phyloP scores from a whole-genome alignment of 768 basidiomycete species.

The Macrolepiota albuminosa region DNA sequence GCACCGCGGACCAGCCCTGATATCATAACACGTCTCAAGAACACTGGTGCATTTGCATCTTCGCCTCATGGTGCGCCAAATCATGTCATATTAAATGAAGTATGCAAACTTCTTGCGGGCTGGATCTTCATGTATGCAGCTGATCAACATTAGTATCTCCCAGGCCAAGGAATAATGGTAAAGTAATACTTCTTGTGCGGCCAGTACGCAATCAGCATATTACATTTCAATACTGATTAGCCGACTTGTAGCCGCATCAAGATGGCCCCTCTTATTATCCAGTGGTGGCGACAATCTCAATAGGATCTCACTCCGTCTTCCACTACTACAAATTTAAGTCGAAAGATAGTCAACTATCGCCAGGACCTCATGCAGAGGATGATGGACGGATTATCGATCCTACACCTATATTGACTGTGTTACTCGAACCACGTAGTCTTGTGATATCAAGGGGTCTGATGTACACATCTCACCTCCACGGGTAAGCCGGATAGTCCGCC shows the following conservation, averaged over 20 bases:
- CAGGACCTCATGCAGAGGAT: constrained; percentile 17
- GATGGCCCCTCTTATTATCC: constrained; percentile 89
- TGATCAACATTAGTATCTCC: constrained; percentile 52
- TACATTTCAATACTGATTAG: neutral
- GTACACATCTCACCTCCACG: constrained; percentile 75
- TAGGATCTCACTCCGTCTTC: constrained; percentile 80
- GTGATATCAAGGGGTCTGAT: constrained; percentile 68
- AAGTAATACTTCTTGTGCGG: neutral
- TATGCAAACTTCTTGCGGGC: constrained; percentile 20
- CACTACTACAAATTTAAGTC: constrained; percentile 70
- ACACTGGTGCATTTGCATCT: constrained; percentile 55
- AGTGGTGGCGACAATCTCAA: constrained; percentile 84
- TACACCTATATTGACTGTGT: constrained; percentile 61
- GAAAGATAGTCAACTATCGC: constrained; percentile 13
- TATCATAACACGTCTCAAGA: constrained; percentile 63
- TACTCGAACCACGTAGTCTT: constrained; percentile 84
- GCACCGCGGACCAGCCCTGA: constrained; percentile 54
- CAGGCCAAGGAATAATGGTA: constrained; percentile 94
- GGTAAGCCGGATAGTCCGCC: constrained; percentile 30
- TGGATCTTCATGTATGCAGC: neutral
- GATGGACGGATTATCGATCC: constrained; percentile 56
- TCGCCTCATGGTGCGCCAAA: constrained; percentile 73
- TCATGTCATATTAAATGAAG: constrained; percentile 89
- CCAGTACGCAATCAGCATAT: neutral
- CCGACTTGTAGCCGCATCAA: constrained; percentile 69